phyloP scores from a whole-genome alignment of 2,329 filamentous ascomycete genomes.

The Exophiala mesophila region DNA sequence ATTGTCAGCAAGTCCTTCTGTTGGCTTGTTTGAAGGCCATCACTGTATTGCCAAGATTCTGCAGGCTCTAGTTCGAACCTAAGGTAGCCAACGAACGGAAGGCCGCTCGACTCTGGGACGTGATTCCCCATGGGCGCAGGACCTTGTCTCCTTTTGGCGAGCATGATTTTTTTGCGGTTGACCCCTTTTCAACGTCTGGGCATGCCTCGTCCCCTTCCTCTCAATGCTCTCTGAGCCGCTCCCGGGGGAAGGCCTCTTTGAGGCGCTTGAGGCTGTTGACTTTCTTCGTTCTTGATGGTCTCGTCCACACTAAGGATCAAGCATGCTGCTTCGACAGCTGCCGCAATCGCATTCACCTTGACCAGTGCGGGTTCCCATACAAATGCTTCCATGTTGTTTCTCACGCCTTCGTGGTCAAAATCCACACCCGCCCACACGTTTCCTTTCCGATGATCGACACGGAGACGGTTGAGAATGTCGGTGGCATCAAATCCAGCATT shows the following conservation, averaged over 20 bases:
- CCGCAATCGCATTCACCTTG: constrained; percentile 96
- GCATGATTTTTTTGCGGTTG: background rate
- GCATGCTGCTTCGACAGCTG: constrained; percentile 90
- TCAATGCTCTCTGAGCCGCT: constrained; percentile 81
- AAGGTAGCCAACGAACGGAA: too few species aligned
- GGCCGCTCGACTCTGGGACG: too few species aligned
- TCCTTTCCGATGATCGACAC: constrained; percentile 92
- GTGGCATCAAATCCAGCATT: constrained; percentile 98
- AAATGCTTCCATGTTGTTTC: constrained; percentile 91
- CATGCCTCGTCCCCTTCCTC: constrained; percentile 82
- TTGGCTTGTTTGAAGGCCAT: too few species aligned
- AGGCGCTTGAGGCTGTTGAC: constrained; percentile 74
- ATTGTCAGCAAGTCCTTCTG: too few species aligned
- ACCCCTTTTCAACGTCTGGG: constrained; percentile 61
- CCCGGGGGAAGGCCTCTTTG: constrained; percentile 68
- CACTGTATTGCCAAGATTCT: too few species aligned
- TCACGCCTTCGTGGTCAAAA: constrained; percentile 84
- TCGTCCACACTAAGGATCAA: constrained; percentile 95
- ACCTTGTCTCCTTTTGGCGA: too few species aligned
- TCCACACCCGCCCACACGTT: constrained; percentile 94
- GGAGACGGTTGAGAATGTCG: constrained; percentile 92
- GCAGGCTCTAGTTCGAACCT: too few species aligned
- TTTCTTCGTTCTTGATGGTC: constrained; percentile 98
- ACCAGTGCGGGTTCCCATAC: constrained; percentile 97
- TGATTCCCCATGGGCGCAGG: too few species aligned